Conservation (phyloP, 257 asterid species). For the Lycium barbarum region DNA sequence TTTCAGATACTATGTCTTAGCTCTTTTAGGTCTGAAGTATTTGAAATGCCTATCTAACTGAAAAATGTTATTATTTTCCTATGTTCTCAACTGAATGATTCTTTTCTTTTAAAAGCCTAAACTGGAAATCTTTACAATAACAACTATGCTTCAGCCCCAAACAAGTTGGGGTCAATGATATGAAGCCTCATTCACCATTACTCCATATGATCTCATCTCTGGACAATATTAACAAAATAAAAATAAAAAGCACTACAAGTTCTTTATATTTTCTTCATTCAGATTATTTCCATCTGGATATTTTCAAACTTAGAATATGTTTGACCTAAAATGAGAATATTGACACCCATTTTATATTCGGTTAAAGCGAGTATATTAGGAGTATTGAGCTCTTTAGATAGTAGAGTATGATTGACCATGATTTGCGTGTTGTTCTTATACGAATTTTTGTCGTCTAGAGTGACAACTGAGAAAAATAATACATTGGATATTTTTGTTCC, state of each 20-base stretch:
- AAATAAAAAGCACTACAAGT: not conserved
- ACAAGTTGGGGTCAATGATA: not conserved
- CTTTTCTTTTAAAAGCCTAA: conserved; percentile 18
- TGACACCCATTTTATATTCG: not conserved
- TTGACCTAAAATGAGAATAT: not conserved
- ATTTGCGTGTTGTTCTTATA: not conserved
- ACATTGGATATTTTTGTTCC: conserved; percentile 18
- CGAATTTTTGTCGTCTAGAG: conserved; percentile 10
- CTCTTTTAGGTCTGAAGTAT: not conserved
- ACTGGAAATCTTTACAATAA: not conserved
- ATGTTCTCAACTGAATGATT: conserved; percentile 1
- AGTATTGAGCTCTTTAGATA: conserved; percentile 5
- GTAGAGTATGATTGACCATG: not conserved
- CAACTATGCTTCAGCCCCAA: not conserved
- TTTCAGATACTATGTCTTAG: not conserved
- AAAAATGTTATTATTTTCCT: not conserved
- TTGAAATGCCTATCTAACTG: conserved; percentile 11
- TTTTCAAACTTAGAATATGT: conserved; percentile 11
- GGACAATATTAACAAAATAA: not conserved
- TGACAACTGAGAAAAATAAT: not conserved
- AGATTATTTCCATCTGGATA: not conserved
- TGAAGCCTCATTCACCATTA: not conserved
- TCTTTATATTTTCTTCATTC: not conserved
- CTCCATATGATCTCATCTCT: not conserved
- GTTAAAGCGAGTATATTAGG: conserved; percentile 15